Base-by-base conservation (phyloP, 2,329 filamentous ascomycete species). In the Aspergillus ruber region DNA sequence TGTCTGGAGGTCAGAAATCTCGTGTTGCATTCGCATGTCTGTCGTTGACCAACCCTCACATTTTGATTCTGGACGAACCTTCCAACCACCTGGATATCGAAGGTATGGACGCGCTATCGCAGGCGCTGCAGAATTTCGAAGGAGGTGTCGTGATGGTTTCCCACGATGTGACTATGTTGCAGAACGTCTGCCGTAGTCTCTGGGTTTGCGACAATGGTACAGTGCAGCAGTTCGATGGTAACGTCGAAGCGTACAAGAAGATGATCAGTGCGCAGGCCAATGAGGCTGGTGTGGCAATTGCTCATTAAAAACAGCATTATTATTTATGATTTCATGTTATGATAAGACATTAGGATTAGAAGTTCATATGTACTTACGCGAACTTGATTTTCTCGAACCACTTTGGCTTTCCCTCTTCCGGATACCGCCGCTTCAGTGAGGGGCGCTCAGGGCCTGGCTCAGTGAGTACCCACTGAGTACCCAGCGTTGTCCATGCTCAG, bases 51-150 rank as follows among this genome's bases (percentile, higher is more conserved):
- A 95, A 97, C 70, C 93, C 93, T 15, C 93, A 98, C 65, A 97
- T 98, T 56, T 79, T 98, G 42, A 91, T 98, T 51, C 86, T 98
- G 44, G 93, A 98, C 79, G 93, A 98, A 71, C 93, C 93, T 67
- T 95, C 89, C 55, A 98, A 98, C 76, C 93, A 98, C 71, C 76
- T 98, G 61, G 93, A 98, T 81, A 97, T 98, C 59, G 93, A 98
- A 70, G 93, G 93, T 55, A 96, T 98, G 93, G 93, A 98, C 68
- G 91, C 93, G 9, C 76, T 98, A 45, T 85, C 88, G 4, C 83
- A 85, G 25, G 93, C 93, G 13, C 76, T 98, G 58, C 80, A 83
- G 58, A 81, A 84, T 55, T 98, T 97, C 74, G 81, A 95, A 72
- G 93, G 93, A 52, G 93, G 93, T 67, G 90, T 98, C 47, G 75